Percentiles rank a stretch among this genome's conserved stretches.
These are phyloP conservation scores for Talaromyces proteolyticus DNA, from an alignment of 495 filamentous ascomycete species.

Conservation along the genomic window DNA sequence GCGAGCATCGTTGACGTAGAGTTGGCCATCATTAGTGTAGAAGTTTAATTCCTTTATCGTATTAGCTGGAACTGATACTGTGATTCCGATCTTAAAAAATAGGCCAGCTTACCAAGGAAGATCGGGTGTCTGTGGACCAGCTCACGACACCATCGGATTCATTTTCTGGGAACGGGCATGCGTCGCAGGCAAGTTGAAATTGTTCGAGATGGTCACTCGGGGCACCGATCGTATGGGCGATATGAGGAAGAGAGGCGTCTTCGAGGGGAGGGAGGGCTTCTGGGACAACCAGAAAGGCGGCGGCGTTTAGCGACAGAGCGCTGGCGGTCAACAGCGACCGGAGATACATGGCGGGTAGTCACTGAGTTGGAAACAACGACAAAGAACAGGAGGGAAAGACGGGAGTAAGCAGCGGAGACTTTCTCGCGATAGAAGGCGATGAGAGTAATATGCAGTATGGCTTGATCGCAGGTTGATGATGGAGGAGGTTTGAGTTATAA, in stretches of 20 bases:
- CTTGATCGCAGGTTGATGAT: too few relatives aligned
- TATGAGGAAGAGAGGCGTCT: slow-evolving; percentile 19
- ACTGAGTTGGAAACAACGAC: slow-evolving; percentile 5
- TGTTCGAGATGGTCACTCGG: slow-evolving; percentile 22
- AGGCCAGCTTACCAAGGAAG: slow-evolving; percentile 30
- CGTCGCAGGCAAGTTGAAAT: slow-evolving; percentile 36
- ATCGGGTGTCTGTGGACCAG: slow-evolving; percentile 31
- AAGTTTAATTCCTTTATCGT: slow-evolving; percentile 32
- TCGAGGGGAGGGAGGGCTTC: slow-evolving; percentile 25
- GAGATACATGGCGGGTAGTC: slow-evolving; percentile 29
- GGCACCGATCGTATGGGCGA: slow-evolving; percentile 22
- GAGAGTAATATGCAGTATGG: background rate
- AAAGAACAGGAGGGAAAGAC: slow-evolving; percentile 4
- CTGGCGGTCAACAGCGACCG: slow-evolving; percentile 36
- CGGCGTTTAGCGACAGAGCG: slow-evolving; percentile 34
- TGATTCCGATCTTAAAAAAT: background rate
- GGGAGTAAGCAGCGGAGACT: too few relatives aligned
- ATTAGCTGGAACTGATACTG: background rate
- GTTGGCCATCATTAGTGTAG: slow-evolving; percentile 29
- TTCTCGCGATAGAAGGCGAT: background rate
- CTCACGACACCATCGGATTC: slow-evolving; percentile 23
- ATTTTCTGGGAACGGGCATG: slow-evolving; percentile 38
- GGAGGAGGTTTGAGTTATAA: too few relatives aligned
- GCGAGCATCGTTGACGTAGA: slow-evolving; percentile 41
- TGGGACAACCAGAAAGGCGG: slow-evolving; percentile 42